Conservation (phyloP, 768 basidiomycete species). For the Melanogaster broomeanus region DNA sequence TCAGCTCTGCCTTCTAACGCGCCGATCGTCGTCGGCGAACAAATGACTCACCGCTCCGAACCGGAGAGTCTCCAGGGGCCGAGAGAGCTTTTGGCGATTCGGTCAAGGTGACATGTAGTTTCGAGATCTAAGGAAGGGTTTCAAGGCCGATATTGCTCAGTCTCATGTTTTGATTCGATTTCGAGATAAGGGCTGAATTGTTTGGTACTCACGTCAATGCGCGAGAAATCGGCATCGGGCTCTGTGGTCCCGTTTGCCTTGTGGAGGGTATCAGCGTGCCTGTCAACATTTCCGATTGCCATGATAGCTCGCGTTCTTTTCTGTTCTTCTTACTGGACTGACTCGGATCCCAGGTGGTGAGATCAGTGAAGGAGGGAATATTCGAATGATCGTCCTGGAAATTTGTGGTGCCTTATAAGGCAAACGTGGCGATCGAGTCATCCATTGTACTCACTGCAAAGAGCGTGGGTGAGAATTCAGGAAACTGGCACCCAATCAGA, state of each 20-base stretch:
- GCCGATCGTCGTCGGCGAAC: too few species aligned
- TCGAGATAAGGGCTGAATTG: too few species aligned
- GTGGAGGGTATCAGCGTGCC: too few species aligned
- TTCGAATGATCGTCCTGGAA: too few species aligned
- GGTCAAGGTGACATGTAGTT: conserved; percentile 48
- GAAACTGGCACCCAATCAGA: too few species aligned
- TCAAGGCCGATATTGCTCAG: neutral
- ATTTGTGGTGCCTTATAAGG: neutral
- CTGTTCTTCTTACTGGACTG: neutral
- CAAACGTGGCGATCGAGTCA: neutral
- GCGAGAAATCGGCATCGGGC: neutral
- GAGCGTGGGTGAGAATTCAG: too few species aligned
- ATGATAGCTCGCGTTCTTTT: neutral
- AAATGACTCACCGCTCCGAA: conserved; percentile 33
- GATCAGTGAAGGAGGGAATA: conserved; percentile 42
- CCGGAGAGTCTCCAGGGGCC: conserved; percentile 42
- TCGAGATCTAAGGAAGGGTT: conserved; percentile 48
- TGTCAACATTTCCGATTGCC: conserved; percentile 2
- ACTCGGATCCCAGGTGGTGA: neutral
- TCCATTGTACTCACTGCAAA: neutral
- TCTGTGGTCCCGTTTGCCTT: neutral
- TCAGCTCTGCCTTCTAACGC: neutral
- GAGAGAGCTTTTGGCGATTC: conserved; percentile 53
- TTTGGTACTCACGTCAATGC: conserved; percentile 20
- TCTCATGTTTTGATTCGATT: too few species aligned